Conservation (phyloP, 495 filamentous ascomycete genomes). For the Penicillium verhagenii region DNA sequence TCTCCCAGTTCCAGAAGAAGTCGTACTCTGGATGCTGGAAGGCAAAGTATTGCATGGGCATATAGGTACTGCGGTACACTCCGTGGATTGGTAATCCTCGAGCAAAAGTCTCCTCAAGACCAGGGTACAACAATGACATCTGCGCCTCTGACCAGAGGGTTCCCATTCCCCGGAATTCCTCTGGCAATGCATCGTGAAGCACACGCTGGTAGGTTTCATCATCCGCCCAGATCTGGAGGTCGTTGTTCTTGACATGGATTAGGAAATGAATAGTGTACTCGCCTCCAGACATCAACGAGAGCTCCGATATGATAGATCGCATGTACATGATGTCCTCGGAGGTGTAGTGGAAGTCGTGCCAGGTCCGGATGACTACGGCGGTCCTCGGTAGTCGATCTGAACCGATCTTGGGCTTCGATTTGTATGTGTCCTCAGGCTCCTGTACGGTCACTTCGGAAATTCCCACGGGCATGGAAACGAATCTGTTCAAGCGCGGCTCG, state of each 20-base stretch:
- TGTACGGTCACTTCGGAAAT: slow-evolving; percentile 20
- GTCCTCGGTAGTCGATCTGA: slow-evolving; percentile 51
- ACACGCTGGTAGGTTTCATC: slow-evolving; percentile 60
- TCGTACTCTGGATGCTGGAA: slow-evolving; percentile 91
- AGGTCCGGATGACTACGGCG: slow-evolving; percentile 62
- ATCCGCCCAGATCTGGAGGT: slow-evolving; percentile 65
- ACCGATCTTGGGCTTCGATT: slow-evolving; percentile 16
- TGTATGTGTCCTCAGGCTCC: slow-evolving; percentile 8
- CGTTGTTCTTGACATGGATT: slow-evolving; percentile 64
- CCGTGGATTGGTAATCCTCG: slow-evolving; percentile 81
- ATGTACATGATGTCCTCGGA: slow-evolving; percentile 52
- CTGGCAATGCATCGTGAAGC: slow-evolving; percentile 70
- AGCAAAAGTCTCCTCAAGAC: slow-evolving; percentile 68
- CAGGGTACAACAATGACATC: slow-evolving; percentile 85
- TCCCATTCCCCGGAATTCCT: slow-evolving; percentile 84
- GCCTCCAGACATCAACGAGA: slow-evolving; percentile 60
- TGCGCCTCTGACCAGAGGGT: slow-evolving; percentile 91
- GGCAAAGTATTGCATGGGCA: slow-evolving; percentile 93
- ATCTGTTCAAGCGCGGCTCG: slow-evolving; percentile 41
- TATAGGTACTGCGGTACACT: slow-evolving; percentile 84
- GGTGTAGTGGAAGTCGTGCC: slow-evolving; percentile 58
- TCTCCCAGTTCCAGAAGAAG: slow-evolving; percentile 98
- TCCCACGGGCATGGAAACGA: slow-evolving; percentile 46
- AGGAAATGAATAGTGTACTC: slow-evolving; percentile 65
- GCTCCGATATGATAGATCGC: slow-evolving; percentile 60